Conservation (phyloP, 192 early-diverging fungal species). For the Nowakowskiella sp. region DNA sequence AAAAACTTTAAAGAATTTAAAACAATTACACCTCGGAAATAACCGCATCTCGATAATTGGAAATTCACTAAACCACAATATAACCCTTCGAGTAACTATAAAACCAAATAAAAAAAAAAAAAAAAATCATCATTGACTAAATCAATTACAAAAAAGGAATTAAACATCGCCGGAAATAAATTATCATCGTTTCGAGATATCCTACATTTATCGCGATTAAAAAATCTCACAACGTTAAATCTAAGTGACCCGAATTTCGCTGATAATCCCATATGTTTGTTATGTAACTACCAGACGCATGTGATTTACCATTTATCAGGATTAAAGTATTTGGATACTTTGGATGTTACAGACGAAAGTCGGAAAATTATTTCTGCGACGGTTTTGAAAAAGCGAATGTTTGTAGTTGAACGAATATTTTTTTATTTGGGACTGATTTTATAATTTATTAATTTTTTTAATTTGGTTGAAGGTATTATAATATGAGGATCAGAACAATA, state of each 20-base stretch:
- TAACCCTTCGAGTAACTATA: constrained; percentile 12
- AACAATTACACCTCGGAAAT: constrained; percentile 37
- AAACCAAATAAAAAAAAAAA: constrained; percentile 16
- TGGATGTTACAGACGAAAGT: constrained; percentile 50
- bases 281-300: constrained; percentile 57
- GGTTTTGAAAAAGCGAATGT: constrained; percentile 56
- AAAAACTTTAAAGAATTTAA: constrained; percentile 6
- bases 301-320: constrained; percentile 50
- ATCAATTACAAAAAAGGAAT: constrained; percentile 14
- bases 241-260: constrained; percentile 46
- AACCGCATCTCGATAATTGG: constrained; percentile 35
- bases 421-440: background rate
- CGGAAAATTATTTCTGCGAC: constrained; percentile 46
- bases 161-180: constrained; percentile 47
- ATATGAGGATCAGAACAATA: constrained; percentile 52
- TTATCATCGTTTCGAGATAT: constrained; percentile 52
- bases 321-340: constrained; percentile 38
- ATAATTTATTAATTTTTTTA: constrained; percentile 9
- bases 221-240: constrained; percentile 33
- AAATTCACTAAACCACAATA: constrained; percentile 35
- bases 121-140: constrained; percentile 6
- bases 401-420: constrained; percentile 7
- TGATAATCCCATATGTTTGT: constrained; percentile 48
- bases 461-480: constrained; percentile 43
- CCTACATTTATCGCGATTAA: constrained; percentile 40